phyloP scores from a whole-genome alignment of 1,284 basidiomycete species.

The Albatrellus sp. region DNA sequence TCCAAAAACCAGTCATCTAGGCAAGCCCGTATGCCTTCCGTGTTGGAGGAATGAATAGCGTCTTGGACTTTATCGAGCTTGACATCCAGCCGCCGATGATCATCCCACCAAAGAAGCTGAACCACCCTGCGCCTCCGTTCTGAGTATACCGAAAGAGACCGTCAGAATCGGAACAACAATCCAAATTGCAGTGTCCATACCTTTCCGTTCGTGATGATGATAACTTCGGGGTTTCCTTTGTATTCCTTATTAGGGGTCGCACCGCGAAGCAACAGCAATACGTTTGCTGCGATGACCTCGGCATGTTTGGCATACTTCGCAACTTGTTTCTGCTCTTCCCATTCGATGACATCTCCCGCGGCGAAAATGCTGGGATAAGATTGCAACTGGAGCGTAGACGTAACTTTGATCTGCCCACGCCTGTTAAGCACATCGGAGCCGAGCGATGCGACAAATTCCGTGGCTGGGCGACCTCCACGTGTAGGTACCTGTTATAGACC shows the following conservation, averaged over 20 bases:
- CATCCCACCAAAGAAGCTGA: conserved; percentile 35
- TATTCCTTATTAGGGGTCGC: conserved; percentile 27
- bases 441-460: conserved; percentile 32
- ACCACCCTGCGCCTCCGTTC: conserved; percentile 33
- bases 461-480: conserved; percentile 38
- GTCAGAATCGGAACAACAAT: not conserved
- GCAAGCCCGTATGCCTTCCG: conserved; percentile 14
- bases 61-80: conserved; percentile 16
- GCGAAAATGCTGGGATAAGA: conserved; percentile 41
- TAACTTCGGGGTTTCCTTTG: conserved; percentile 37
- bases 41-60: conserved; percentile 13
- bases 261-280: conserved; percentile 30
- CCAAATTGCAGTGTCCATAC: conserved; percentile 21
- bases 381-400: conserved; percentile 37
- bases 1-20: conserved; percentile 11
- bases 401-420: conserved; percentile 33
- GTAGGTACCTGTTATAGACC: conserved; percentile 28
- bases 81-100: conserved; percentile 17
- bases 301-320: conserved; percentile 34
- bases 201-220: conserved; percentile 47
- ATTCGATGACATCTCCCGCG: conserved; percentile 45
- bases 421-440: conserved; percentile 27
- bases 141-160: conserved; percentile 12
- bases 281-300: conserved; percentile 30
- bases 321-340: conserved; percentile 46